Conservation (phyloP, 768 basidiomycete species). For the Chlorophyllum brunneum region DNA sequence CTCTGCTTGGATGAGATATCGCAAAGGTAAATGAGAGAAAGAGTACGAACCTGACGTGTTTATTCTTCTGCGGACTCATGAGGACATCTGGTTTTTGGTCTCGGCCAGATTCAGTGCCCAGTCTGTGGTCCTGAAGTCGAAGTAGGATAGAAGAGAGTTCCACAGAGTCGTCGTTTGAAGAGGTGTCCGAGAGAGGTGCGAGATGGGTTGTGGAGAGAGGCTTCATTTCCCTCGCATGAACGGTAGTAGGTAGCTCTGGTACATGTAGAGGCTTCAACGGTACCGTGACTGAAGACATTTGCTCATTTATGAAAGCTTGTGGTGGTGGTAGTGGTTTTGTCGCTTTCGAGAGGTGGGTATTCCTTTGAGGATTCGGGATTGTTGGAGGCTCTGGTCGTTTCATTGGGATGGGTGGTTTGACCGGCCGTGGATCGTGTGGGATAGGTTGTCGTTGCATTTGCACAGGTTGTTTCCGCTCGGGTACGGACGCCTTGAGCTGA, state of each 20-base stretch:
- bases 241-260: background rate
- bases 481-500: background rate
- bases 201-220: slow-evolving; percentile 7
- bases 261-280: slow-evolving; percentile 1
- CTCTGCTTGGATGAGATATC: slow-evolving; percentile 28
- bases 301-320: background rate
- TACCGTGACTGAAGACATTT: background rate
- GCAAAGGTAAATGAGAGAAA: background rate
- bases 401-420: background rate
- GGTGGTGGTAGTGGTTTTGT: slow-evolving; percentile 1
- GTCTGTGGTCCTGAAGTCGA: background rate
- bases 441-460: background rate
- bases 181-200: background rate
- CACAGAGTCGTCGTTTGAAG: background rate
- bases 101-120: background rate
- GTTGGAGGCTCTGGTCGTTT: slow-evolving; percentile 3
- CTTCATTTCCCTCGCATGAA: background rate
- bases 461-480: background rate
- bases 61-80: slow-evolving; percentile 7
- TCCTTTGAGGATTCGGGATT: background rate
- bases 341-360: background rate
- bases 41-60: slow-evolving; percentile 4
- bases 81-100: background rate
- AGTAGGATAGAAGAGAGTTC: slow-evolving; percentile 3
- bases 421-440: background rate